These are phyloP conservation scores for Hymenoscyphus linearis DNA, from an alignment of 2,329 filamentous ascomycete genomes.

Conservation along the genomic window DNA sequence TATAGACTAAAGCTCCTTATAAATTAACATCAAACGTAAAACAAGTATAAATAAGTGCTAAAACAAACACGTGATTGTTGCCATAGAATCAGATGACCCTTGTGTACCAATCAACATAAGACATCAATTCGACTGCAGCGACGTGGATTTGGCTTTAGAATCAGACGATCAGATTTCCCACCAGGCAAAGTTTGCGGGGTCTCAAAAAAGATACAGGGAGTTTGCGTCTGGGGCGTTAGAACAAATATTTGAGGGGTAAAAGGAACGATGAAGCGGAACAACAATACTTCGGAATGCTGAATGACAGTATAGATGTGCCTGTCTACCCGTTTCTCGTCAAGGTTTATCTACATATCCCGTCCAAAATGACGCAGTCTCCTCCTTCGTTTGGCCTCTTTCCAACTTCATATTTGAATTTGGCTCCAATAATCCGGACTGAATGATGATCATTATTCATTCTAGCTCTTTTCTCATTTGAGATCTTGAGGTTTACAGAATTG, in stretches of 20 bases:
- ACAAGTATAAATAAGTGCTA: no score
- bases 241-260: neutral
- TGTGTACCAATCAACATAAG: neutral
- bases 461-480: neutral
- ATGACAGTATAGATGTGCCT: neutral
- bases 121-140: neutral
- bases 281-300: neutral
- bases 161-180: neutral
- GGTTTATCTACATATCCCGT: neutral
- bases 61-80: no score
- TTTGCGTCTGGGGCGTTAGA: neutral
- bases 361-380: neutral
- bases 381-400: neutral
- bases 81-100: neutral
- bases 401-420: neutral
- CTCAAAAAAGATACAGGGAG: neutral
- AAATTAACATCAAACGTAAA: no score
- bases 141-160: neutral
- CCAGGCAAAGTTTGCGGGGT: neutral
- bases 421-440: neutral
- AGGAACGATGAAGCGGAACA: neutral
- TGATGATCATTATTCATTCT: no score
- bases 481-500: neutral
- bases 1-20: no score
- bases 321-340: neutral